A percentile compares a stretch with the other conserved stretches of the same genome.
phyloP scores from a whole-genome alignment of 108 stramenopile species.

The Nitzschia sp. region DNA sequence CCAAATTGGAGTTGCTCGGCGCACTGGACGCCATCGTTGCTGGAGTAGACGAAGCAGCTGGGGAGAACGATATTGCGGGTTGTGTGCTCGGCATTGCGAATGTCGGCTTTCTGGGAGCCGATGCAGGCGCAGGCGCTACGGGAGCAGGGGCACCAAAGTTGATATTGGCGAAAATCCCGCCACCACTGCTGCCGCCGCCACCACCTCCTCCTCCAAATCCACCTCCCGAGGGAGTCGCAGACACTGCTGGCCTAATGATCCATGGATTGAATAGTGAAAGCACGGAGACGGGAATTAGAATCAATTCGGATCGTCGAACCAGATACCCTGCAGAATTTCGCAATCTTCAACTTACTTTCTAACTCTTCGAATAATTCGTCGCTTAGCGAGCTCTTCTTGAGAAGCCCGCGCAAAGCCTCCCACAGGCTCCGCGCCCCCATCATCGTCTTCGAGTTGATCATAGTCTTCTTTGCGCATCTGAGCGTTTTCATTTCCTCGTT shows the following conservation, averaged over 20 bases:
- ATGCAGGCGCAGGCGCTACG: background rate
- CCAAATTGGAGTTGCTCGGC: too few relatives aligned
- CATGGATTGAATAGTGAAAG: too few relatives aligned
- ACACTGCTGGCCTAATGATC: background rate
- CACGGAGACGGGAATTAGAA: too few relatives aligned
- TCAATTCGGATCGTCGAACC: too few relatives aligned
- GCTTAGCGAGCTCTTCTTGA: slow-evolving; percentile 8
- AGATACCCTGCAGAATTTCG: too few relatives aligned
- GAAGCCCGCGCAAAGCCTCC: slow-evolving; percentile 5
- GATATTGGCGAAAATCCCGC: background rate
- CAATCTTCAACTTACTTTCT: slow-evolving; percentile 14
- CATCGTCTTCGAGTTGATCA: slow-evolving; percentile 5
- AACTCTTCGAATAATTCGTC: slow-evolving; percentile 3
- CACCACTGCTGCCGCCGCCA: background rate
- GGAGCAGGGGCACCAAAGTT: background rate
- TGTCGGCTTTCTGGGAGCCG: slow-evolving; percentile 1
- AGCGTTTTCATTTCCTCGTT: slow-evolving; percentile 23
- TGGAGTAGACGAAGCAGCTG: too few relatives aligned
- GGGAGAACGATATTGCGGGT: too few relatives aligned
- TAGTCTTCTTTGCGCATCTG: slow-evolving; percentile 27
- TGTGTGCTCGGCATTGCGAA: background rate
- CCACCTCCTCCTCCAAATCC: background rate
- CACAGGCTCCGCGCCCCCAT: background rate
- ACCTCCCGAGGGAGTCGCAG: background rate
- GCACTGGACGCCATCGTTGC: too few relatives aligned